phyloP scores from a whole-genome alignment of 164 flowering plant species.

The Tinospora cordifolia region DNA sequence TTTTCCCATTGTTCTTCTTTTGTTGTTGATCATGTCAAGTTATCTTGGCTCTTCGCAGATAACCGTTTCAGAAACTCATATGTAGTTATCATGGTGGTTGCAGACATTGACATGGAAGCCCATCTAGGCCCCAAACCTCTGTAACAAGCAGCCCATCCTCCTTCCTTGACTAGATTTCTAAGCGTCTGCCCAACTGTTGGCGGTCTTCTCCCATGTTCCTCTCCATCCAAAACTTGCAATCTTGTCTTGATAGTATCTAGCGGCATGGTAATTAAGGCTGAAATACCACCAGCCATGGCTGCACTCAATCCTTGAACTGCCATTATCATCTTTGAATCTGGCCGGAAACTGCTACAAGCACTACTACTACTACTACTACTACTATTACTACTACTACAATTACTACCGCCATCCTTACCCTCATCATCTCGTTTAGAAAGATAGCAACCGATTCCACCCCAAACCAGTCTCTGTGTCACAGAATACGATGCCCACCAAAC shows the following conservation, averaged over 20 bases:
- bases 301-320: slow-evolving; percentile 78
- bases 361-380: neutral
- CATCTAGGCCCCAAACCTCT: slow-evolving; percentile 80
- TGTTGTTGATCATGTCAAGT: slow-evolving; percentile 17
- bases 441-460: slow-evolving; percentile 47
- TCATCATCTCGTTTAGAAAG: slow-evolving; percentile 26
- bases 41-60: slow-evolving; percentile 54
- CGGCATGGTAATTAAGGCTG: slow-evolving; percentile 82
- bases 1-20: neutral
- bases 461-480: slow-evolving; percentile 45
- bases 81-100: slow-evolving; percentile 83
- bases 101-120: slow-evolving; percentile 80
- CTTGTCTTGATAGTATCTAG: slow-evolving; percentile 85
- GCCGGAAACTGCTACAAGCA: slow-evolving; percentile 23
- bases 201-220: slow-evolving; percentile 36
- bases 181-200: slow-evolving; percentile 43
- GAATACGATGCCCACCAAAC: slow-evolving; percentile 94
- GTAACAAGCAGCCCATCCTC: slow-evolving; percentile 69
- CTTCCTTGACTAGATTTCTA: slow-evolving; percentile 56
- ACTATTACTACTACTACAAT: slow-evolving; percentile 2
- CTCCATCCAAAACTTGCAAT: slow-evolving; percentile 72
- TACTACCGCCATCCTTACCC: neutral
- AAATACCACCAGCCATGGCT: slow-evolving; percentile 76
- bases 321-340: slow-evolving; percentile 42
- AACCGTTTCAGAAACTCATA: slow-evolving; percentile 69